A percentile compares a stretch with the other conserved stretches of the same genome.
phyloP scores from a whole-genome alignment of 306 rosid genomes.

The Psophocarpus tetragonolobus region DNA sequence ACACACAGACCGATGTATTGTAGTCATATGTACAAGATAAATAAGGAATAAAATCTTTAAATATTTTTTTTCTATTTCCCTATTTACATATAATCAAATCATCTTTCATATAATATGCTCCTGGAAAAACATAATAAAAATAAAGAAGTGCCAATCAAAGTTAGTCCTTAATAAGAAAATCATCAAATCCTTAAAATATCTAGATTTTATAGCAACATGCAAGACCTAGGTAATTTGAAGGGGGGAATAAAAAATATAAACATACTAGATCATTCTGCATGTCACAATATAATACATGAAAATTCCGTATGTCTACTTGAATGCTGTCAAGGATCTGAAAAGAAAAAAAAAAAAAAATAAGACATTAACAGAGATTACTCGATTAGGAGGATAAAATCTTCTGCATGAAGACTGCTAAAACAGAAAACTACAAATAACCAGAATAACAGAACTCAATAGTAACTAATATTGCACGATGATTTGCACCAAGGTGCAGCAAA shows the following conservation, averaged over 20 bases:
- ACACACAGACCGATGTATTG: too few species aligned
- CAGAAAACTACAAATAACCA: constrained; percentile 9
- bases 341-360: constrained; percentile 23
- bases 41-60: too few species aligned
- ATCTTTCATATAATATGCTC: constrained; percentile 59
- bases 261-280: constrained; percentile 54
- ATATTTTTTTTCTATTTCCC: too few species aligned
- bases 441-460: background rate
- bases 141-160: background rate
- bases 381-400: background rate
- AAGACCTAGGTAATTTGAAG: background rate
- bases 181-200: background rate
- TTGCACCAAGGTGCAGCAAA: background rate
- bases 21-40: too few species aligned
- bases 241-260: background rate
- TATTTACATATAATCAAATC: too few species aligned
- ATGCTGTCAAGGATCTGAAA: constrained; percentile 85
- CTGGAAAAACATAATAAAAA: constrained; percentile 47
- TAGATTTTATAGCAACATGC: constrained; percentile 7
- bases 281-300: constrained; percentile 72
- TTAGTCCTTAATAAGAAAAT: background rate
- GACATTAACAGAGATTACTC: constrained; percentile 7
- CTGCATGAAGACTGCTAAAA: background rate
- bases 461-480: background rate
- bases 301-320: constrained; percentile 78